phyloP scores from a whole-genome alignment of 2,329 filamentous ascomycete species.

The Trichoderma cornu-damae region DNA sequence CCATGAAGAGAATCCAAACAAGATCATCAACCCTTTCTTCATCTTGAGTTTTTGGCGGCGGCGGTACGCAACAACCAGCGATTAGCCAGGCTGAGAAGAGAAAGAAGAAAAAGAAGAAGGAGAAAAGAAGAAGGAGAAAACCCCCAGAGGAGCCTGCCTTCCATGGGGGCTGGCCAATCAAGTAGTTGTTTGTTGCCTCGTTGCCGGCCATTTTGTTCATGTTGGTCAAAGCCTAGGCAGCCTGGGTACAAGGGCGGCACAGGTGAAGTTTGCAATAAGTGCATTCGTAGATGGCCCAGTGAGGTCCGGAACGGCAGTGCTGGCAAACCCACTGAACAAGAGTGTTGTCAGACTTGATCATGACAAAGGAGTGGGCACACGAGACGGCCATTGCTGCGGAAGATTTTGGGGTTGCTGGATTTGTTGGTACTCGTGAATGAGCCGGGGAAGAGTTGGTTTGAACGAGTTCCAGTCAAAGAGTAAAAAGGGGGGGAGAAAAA shows the following conservation, averaged over 20 bases:
- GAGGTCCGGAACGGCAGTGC: slow-evolving; percentile 58
- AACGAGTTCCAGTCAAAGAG: too few relatives aligned
- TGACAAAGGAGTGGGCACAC: slow-evolving; percentile 58
- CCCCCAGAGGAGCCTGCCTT: neutral
- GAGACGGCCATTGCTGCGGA: slow-evolving; percentile 43
- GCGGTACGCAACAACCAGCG: neutral
- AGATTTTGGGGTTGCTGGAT: neutral
- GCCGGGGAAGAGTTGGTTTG: neutral
- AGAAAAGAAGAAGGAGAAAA: too few relatives aligned
- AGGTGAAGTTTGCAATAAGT: slow-evolving; percentile 62
- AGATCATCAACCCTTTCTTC: too few relatives aligned
- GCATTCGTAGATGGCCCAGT: slow-evolving; percentile 66
- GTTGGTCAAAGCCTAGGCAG: slow-evolving; percentile 23
- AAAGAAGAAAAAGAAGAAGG: too few relatives aligned
- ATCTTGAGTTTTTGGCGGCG: neutral
- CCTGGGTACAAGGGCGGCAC: slow-evolving; percentile 53
- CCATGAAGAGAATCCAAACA: neutral
- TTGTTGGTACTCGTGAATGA: neutral
- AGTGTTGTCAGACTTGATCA: slow-evolving; percentile 63
- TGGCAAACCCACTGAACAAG: slow-evolving; percentile 62
- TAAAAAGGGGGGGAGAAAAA: too few relatives aligned
- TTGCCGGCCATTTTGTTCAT: neutral
- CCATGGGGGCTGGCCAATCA: neutral
- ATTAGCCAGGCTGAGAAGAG: neutral
- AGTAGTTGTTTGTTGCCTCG: neutral